phyloP scores from a whole-genome alignment of 1,284 basidiomycete genomes.

The Austropuccinia psidii region DNA sequence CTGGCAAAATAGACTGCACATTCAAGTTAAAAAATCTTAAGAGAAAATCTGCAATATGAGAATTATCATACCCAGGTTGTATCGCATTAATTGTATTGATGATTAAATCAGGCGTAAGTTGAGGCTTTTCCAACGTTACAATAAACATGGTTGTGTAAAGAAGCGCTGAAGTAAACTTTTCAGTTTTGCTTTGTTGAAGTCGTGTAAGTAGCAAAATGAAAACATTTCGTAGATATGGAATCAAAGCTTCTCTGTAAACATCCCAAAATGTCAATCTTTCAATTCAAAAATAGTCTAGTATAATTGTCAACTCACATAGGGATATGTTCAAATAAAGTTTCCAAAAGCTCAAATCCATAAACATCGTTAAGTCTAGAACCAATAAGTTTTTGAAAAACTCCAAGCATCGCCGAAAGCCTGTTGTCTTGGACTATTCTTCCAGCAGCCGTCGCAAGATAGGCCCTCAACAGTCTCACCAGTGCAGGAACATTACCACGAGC shows the following conservation, averaged over 20 bases:
- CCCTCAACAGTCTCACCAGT: constrained; percentile 76
- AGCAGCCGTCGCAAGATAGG: constrained; percentile 69
- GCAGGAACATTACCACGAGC: constrained; percentile 94
- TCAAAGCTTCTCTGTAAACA: constrained; percentile 57
- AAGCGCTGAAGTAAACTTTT: constrained; percentile 77
- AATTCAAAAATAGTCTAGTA: not conserved
- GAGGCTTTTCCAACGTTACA: constrained; percentile 66
- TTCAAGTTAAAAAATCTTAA: not conserved
- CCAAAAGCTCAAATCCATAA: constrained; percentile 83
- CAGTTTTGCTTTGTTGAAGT: constrained; percentile 80
- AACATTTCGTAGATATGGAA: constrained; percentile 67
- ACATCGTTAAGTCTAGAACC: constrained; percentile 79
- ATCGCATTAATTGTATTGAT: constrained; percentile 70
- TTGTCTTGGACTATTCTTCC: constrained; percentile 62
- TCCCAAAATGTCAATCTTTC: not conserved
- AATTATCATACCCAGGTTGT: constrained; percentile 56
- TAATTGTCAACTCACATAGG: constrained; percentile 2
- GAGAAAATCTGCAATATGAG: not conserved
- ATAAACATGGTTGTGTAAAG: constrained; percentile 68
- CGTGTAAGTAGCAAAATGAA: constrained; percentile 74
- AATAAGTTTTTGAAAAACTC: constrained; percentile 85
- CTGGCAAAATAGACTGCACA: constrained; percentile 62
- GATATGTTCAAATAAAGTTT: constrained; percentile 63
- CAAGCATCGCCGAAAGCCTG: constrained; percentile 71
- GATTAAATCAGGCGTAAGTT: constrained; percentile 63